Base-by-base conservation (phyloP, 75 land plant species). In the Picea sitchensis region DNA sequence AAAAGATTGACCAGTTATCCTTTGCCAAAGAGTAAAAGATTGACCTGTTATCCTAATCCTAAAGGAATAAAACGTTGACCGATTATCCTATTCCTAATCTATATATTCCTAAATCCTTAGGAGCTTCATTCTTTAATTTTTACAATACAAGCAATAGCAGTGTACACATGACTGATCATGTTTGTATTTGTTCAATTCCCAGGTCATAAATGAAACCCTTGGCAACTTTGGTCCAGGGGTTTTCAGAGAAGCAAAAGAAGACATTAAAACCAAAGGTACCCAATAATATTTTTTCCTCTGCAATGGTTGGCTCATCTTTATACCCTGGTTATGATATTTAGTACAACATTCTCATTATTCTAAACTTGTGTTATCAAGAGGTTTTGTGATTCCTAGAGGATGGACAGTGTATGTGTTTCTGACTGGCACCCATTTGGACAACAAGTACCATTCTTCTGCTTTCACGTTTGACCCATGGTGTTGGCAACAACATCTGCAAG, bases 341-440 rank as follows among this genome's bases (percentile, higher is more conserved):
- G 26, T 14, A 9, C 26, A 26, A 26, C 34, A 4, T 12, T 12
- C 44, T 41, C 5, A 41, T 41, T 5, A 41, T 41, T 41, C 4
- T 41, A 4, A 5, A 41, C 44, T 41, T 26, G 34, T 3, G 26
- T 2, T 1, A 13, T 14, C 15, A 61, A 61, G 81, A 91, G 93
- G 85, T 57, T 87, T 80, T 64, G 89, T 88, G 8, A 90, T 92
- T 80, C 94, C 94, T 60, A 84, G 84, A 20, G 92, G 92, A 15
- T 92, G 94, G 92, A 87, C 82, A 7, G 79, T 92, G 58, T 82
- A 86, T 84, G 92, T 86, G 14, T 88, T 89, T 80, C 92, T 91
- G 75, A 87, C 90, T 76, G 91, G 87, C 65, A 88, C 86, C 4
- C 94, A 92, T 78, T 58, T 90, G 76, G 86, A 92, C 36, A 87